Evolutionary conservation across 2,329 filamentous ascomycete species (phyloP).

Genomic region (Cladosporium austrohemisphaericum): DNA sequence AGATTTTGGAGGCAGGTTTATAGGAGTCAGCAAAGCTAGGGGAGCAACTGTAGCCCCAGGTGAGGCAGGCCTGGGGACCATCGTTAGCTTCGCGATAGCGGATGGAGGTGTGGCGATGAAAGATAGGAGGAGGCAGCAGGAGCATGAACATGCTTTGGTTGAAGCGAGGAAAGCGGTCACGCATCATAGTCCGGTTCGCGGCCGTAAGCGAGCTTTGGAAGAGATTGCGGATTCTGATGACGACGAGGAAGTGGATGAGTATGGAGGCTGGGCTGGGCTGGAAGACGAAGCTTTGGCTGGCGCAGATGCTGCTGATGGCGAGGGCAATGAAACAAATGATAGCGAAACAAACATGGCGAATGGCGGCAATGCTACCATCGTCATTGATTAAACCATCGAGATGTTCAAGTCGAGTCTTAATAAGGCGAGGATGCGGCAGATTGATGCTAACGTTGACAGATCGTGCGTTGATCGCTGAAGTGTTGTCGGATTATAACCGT

Average conservation of each 20-base stretch:
- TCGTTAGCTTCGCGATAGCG: constrained; percentile 49
- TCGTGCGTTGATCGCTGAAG: no score
- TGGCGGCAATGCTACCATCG: background rate
- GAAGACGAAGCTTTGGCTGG: constrained; percentile 53
- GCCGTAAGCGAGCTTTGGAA: constrained; percentile 54
- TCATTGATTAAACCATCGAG: constrained; percentile 7
- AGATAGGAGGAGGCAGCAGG: background rate
- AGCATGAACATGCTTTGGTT: background rate
- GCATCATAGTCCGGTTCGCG: constrained; percentile 9
- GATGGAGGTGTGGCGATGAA: constrained; percentile 26
- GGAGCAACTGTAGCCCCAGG: constrained; percentile 40
- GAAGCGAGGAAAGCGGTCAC: constrained; percentile 3
- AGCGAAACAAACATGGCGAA: background rate
- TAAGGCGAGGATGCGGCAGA: no score
- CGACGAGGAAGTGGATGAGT: constrained; percentile 62
- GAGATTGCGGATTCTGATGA: constrained; percentile 60
- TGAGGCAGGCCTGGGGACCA: constrained; percentile 39
- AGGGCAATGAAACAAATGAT: background rate
- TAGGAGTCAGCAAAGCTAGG: constrained; percentile 43
- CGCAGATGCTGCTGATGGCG: constrained; percentile 17
- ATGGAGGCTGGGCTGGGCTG: constrained; percentile 69
- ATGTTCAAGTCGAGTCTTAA: no score
- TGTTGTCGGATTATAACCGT: no score
- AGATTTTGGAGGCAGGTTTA: constrained; percentile 55
- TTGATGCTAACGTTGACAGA: no score